Percentiles rank a stretch among this genome's conserved stretches.
Conservation (phyloP, 2,329 filamentous ascomycete genomes). For the Botrytis deweyae region DNA sequence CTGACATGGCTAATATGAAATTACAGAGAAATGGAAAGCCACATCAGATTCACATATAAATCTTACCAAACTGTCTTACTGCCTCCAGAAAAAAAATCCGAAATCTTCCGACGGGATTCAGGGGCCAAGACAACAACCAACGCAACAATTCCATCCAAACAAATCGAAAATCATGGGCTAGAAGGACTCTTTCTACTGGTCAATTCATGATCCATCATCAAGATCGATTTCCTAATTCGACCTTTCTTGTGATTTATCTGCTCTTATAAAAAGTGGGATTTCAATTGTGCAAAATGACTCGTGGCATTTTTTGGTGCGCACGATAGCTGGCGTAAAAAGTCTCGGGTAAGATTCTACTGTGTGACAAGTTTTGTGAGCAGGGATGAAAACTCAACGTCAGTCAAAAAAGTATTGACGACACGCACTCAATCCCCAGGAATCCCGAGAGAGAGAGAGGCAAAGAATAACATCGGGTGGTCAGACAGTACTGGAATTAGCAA, state of each 20-base stretch:
- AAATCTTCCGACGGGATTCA: slow-evolving; percentile 1
- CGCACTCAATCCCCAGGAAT: neutral
- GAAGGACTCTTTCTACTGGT: neutral
- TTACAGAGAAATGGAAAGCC: neutral
- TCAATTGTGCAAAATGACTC: slow-evolving; percentile 12
- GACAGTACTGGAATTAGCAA: neutral
- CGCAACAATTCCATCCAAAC: neutral
- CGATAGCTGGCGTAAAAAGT: neutral
- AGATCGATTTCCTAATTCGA: neutral
- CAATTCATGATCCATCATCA: neutral
- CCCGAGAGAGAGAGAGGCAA: neutral
- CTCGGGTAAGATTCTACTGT: slow-evolving; percentile 1
- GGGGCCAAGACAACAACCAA: neutral
- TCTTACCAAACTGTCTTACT: neutral
- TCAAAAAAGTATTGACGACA: neutral
- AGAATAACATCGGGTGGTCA: neutral
- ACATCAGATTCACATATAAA: neutral
- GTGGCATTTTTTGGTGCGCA: slow-evolving; percentile 10
- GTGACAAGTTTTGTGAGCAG: neutral
- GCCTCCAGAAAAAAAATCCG: slow-evolving; percentile 2
- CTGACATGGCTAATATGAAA: neutral
- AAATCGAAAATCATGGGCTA: neutral
- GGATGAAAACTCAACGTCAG: slow-evolving; percentile 4
- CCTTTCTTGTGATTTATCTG: neutral
- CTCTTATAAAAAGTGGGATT: slow-evolving; percentile 9